Conservation (phyloP, 2,329 filamentous ascomycete genomes). For the Colletotrichum viniferum region DNA sequence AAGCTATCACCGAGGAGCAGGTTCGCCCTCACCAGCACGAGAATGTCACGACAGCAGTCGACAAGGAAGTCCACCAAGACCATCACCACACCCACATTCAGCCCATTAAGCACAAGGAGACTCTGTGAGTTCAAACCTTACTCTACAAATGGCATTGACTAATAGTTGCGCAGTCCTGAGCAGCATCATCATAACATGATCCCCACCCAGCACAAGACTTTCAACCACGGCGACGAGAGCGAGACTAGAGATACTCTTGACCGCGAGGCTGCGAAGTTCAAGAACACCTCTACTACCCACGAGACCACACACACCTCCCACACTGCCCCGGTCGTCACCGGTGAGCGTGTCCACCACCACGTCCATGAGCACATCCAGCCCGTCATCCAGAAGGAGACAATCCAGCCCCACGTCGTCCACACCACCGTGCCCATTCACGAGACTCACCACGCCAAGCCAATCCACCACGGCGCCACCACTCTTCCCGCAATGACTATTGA, state of each 20-base stretch:
- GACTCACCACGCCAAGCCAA: constrained; percentile 68
- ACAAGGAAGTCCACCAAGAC: constrained; percentile 74
- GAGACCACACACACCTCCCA: constrained; percentile 30
- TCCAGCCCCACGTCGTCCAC: constrained; percentile 72
- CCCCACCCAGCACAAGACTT: constrained; percentile 63
- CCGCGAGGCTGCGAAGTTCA: constrained; percentile 48
- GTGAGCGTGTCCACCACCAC: constrained; percentile 43
- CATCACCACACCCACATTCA: constrained; percentile 75
- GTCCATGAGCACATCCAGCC: constrained; percentile 74
- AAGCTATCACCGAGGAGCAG: constrained; percentile 64
- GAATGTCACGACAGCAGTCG: constrained; percentile 64
- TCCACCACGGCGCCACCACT: constrained; percentile 68
- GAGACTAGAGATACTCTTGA: constrained; percentile 51
- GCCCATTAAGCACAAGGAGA: constrained; percentile 51
- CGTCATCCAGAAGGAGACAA: constrained; percentile 70
- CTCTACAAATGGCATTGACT: background rate
- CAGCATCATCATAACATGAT: constrained; percentile 64
- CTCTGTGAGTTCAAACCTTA: constrained; percentile 43
- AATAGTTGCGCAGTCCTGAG: constrained; percentile 49
- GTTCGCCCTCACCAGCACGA: constrained; percentile 66
- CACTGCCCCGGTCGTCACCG: constrained; percentile 27
- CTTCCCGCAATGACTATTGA: constrained; percentile 68
- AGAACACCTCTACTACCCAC: constrained; percentile 31
- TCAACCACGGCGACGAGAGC: constrained; percentile 63
- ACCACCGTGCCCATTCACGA: constrained; percentile 76